These are phyloP conservation scores for Serendipita sp. DNA, from an alignment of 768 basidiomycete species.

Conservation along the genomic window DNA sequence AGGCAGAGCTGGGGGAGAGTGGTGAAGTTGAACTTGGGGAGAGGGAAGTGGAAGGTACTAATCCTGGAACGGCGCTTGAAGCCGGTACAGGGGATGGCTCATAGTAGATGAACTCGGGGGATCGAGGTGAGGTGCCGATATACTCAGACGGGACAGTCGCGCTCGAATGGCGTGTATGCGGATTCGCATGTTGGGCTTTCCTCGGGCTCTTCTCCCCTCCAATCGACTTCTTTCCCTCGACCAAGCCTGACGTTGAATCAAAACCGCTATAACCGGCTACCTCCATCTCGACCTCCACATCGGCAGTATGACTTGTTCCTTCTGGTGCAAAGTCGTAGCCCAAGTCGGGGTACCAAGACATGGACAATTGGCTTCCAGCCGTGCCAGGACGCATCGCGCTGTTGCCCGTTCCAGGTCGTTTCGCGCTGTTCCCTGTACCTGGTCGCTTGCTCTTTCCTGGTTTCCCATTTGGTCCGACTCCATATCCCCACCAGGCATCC, in stretches of 20 bases:
- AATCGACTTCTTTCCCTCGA: background rate
- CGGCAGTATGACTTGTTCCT: slow-evolving; percentile 2
- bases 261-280: background rate
- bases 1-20: background rate
- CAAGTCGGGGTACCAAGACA: background rate
- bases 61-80: background rate
- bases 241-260: too few relatives aligned
- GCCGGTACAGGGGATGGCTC: background rate
- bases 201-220: background rate
- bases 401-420: background rate
- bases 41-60: background rate
- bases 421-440: background rate
- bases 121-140: background rate
- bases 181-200: background rate
- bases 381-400: background rate
- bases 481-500: background rate
- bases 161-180: background rate
- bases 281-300: background rate
- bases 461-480: background rate
- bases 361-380: background rate
- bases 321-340: background rate
- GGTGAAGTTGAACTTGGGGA: background rate
- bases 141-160: slow-evolving; percentile 1
- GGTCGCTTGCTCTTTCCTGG: background rate
- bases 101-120: slow-evolving; percentile 4